Base-by-base conservation (phyloP, 345 rosid species). In the Lepidium sativum region DNA sequence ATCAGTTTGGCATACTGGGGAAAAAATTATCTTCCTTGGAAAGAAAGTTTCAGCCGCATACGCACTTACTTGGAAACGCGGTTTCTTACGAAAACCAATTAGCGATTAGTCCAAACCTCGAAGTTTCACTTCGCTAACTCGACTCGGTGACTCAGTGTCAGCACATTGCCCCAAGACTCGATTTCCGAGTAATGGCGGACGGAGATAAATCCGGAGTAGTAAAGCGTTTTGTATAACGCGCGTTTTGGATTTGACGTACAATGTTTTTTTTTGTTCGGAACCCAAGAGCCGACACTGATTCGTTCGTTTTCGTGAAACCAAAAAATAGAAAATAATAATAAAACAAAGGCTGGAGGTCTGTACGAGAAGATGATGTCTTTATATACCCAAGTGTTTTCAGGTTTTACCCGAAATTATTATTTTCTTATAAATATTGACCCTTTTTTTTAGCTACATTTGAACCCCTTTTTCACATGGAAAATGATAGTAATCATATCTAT, bases 261-360 rank as follows among this genome's bases (percentile, higher is more conserved):
- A 47, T 60, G 25, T 44, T 47, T 20, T 20, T 54, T 34, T 35
- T 8, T n/a, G n/a, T n/a, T n/a, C 65, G 31, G 81, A 72, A 74
- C 80, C 77, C 80, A 52, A 79, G 83, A 66, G 79, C 86, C 87
- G 84, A 80, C 85, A 81, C 79, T 70, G 63, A 78, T 83, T 73
- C 80, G 68, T 66, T 62, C 17, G 52, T 39, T 64, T 72, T 65
- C 9, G 49, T 6, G 50, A 56, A 34, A 55, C 16, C 11, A 51
- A 20, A 39, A 17, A 63, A n/a, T 12, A 27, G 27, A 49, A 47
- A 62, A 42, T 17, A 7, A 6, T 54, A 54, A 55, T 61, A 54
- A 47, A 71, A 56, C 33, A 31, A 56, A 63, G 45, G 6, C 42
- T 60, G 43, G 65, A 65, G 48, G 42, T 65, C 67, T 58, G 61